These are phyloP conservation scores for Hypomyces rosellus DNA, from an alignment of 2,329 filamentous ascomycete species.

Conservation along the genomic window DNA sequence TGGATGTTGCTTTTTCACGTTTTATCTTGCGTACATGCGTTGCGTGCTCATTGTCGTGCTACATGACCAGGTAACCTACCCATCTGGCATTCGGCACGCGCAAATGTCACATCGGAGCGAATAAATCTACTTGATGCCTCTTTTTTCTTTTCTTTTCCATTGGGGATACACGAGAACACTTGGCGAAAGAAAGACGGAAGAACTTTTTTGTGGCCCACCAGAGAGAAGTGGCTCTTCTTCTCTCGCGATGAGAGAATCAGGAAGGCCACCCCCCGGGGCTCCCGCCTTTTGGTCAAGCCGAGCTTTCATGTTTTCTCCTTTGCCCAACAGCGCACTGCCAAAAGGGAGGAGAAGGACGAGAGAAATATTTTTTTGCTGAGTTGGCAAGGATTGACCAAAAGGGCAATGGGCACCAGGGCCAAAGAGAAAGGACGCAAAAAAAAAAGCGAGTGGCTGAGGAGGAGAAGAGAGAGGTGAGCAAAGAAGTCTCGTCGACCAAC, in stretches of 20 bases:
- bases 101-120: background rate
- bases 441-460: conserved; percentile 1
- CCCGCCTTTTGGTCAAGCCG: too few relatives aligned
- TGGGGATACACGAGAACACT: too few relatives aligned
- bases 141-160: too few relatives aligned
- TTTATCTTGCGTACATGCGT: background rate
- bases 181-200: too few relatives aligned
- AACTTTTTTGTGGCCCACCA: too few relatives aligned
- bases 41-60: background rate
- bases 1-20: background rate
- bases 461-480: background rate
- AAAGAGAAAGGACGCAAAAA: conserved; percentile 8
- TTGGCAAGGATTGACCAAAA: conserved; percentile 4
- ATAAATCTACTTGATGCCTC: too few relatives aligned
- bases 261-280: too few relatives aligned
- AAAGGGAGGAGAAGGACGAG: too few relatives aligned
- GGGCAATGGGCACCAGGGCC: background rate
- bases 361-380: conserved; percentile 1
- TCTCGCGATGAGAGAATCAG: too few relatives aligned
- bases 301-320: too few relatives aligned
- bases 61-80: background rate
- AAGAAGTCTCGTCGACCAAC: conserved; percentile 3
- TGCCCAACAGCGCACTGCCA: too few relatives aligned
- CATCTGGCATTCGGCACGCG: background rate
- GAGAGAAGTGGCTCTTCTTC: too few relatives aligned